These are phyloP conservation scores for Cryptomeria japonica DNA, from an alignment of 75 land plant species.

Conservation along the genomic window DNA sequence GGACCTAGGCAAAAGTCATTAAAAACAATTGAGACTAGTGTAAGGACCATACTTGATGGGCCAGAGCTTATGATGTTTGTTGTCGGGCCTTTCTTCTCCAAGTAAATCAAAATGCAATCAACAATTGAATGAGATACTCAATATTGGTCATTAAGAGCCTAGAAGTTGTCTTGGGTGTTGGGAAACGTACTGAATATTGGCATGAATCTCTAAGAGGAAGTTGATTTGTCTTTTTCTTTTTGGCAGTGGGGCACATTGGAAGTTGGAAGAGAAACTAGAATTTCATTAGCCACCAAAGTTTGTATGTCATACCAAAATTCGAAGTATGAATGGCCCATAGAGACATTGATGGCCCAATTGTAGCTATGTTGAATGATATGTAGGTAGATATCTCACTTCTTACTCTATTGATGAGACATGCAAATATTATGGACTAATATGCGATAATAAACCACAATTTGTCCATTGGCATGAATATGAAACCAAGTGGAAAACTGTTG, in stretches of 20 bases:
- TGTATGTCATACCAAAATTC: background rate
- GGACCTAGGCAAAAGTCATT: too few relatives aligned
- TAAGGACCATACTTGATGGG: too few relatives aligned
- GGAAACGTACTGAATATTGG: background rate
- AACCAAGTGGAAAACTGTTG: background rate
- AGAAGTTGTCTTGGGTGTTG: background rate
- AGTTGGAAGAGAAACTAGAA: background rate
- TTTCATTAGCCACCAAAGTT: background rate
- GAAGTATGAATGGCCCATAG: background rate
- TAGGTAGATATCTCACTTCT: background rate
- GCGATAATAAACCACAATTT: background rate
- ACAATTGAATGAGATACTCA: background rate
- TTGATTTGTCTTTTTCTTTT: background rate
- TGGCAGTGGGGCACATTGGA: background rate
- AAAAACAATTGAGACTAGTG: too few relatives aligned
- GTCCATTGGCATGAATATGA: background rate
- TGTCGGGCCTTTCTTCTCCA: too few relatives aligned
- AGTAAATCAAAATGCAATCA: background rate
- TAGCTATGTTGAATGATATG: background rate
- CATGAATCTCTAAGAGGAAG: background rate
- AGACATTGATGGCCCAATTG: background rate
- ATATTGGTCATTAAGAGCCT: background rate
- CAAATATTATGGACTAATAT: background rate
- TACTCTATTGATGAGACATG: background rate
- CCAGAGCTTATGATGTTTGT: too few relatives aligned